Conservation (phyloP, 352 stramenopile species). For the Pythium phragmitis region DNA sequence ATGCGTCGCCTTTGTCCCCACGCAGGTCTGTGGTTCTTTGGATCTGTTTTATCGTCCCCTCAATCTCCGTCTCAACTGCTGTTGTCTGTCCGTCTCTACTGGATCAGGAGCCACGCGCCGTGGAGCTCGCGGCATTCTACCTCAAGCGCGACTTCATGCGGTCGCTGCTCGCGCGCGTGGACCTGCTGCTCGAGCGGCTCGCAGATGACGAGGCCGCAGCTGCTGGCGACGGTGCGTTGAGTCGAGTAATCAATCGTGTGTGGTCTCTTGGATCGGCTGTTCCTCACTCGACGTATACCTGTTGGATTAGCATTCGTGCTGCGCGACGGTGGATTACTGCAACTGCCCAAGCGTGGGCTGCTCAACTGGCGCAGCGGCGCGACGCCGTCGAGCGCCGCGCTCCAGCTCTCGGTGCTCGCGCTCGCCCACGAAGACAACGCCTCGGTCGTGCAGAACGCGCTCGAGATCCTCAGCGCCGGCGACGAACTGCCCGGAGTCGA, state of each 20-base stretch:
- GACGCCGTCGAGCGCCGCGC: conserved; percentile 21
- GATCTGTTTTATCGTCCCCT: background rate
- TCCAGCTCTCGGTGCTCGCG: conserved; percentile 41
- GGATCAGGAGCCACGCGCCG: conserved; percentile 28
- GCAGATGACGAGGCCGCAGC: conserved; percentile 37
- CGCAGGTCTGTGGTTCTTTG: conserved; percentile 19
- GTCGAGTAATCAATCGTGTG: background rate
- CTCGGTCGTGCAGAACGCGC: conserved; percentile 45
- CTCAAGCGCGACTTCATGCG: conserved; percentile 74
- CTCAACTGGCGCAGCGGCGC: conserved; percentile 39
- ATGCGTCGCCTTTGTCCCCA: conserved; percentile 54
- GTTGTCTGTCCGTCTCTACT: background rate
- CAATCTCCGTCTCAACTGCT: background rate
- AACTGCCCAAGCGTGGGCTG: conserved; percentile 43
- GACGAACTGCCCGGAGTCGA: conserved; percentile 19
- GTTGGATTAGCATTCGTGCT: conserved; percentile 25
- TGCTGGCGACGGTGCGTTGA: conserved; percentile 25
- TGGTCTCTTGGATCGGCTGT: no score
- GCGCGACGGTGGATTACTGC: conserved; percentile 36
- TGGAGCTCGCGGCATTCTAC: conserved; percentile 40
- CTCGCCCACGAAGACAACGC: conserved; percentile 47
- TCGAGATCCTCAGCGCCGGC: conserved; percentile 52
- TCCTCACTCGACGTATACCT: background rate
- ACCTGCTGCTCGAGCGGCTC: conserved; percentile 51
- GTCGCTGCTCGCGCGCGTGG: conserved; percentile 53